These are phyloP conservation scores for Mycocalia duriaeana DNA, from an alignment of 1,284 basidiomycete genomes.

Conservation along the genomic window DNA sequence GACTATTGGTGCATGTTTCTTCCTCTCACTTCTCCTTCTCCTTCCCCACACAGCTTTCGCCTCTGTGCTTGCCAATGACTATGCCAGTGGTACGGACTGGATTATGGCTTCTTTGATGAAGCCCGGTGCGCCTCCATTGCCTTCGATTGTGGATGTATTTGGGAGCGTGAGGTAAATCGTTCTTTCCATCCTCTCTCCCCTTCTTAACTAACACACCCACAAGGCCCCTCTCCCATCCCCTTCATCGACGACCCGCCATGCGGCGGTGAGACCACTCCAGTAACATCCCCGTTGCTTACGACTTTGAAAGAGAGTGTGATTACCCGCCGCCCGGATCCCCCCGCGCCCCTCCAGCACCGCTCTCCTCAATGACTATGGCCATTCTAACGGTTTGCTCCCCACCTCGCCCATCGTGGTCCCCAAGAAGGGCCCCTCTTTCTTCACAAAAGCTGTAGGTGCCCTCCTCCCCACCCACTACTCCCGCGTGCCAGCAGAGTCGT, in stretches of 20 bases:
- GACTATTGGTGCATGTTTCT: too few species aligned
- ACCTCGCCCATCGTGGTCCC: conserved; percentile 38
- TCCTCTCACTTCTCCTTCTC: conserved; percentile 29
- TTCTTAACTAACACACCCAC: too few species aligned
- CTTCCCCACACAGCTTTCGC: conserved; percentile 39
- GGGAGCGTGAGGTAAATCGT: too few species aligned
- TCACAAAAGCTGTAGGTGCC: conserved; percentile 60
- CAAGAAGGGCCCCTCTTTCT: conserved; percentile 44
- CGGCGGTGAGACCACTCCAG: too few species aligned
- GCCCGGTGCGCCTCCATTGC: conserved; percentile 88
- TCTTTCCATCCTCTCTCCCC: too few species aligned
- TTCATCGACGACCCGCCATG: too few species aligned
- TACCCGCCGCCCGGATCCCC: conserved; percentile 80
- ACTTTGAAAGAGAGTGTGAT: conserved; percentile 77
- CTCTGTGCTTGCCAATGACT: conserved; percentile 88
- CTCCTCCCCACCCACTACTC: conserved; percentile 75
- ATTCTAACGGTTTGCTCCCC: conserved; percentile 76
- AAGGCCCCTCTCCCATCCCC: too few species aligned
- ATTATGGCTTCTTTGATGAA: conserved; percentile 96
- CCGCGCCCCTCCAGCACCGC: conserved; percentile 57
- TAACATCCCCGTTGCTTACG: conserved; percentile 48
- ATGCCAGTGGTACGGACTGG: conserved; percentile 92
- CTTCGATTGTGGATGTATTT: too few species aligned
- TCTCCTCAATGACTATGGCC: conserved; percentile 68
- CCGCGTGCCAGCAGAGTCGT: conserved; percentile 41